phyloP scores from a whole-genome alignment of 2,329 filamentous ascomycete genomes.

The Bimuria novae-zelandiae region DNA sequence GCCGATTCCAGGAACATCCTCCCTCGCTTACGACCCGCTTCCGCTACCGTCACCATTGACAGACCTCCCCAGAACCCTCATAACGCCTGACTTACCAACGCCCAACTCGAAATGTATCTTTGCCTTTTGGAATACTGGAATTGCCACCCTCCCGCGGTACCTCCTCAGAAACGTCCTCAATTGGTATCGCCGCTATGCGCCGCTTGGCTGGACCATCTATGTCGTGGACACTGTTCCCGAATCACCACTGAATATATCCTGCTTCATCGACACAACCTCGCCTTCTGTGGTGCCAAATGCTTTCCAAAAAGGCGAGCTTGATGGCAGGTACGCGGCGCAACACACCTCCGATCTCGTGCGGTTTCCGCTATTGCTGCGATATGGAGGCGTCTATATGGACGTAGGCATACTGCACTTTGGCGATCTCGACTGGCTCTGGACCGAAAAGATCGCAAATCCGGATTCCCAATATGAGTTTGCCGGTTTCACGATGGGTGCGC shows the following conservation, averaged over 20 bases:
- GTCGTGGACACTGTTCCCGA: slow-evolving; percentile 53
- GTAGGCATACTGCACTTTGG: slow-evolving; percentile 63
- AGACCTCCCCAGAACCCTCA: slow-evolving; percentile 14
- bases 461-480: slow-evolving; percentile 50
- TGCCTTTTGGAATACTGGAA: slow-evolving; percentile 63
- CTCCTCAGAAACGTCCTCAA: slow-evolving; percentile 58
- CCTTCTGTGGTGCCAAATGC: slow-evolving; percentile 53
- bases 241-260: slow-evolving; percentile 55
- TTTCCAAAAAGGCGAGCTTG: slow-evolving; percentile 56
- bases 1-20: slow-evolving; percentile 16
- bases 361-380: slow-evolving; percentile 60
- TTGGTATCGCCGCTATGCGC: slow-evolving; percentile 59
- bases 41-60: slow-evolving; percentile 3
- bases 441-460: slow-evolving; percentile 53
- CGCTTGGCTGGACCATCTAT: slow-evolving; percentile 58
- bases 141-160: slow-evolving; percentile 56
- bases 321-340: slow-evolving; percentile 57
- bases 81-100: slow-evolving; percentile 41
- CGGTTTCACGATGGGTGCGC: slow-evolving; percentile 29
- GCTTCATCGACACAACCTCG: slow-evolving; percentile 55
- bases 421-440: slow-evolving; percentile 61
- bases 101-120: slow-evolving; percentile 59
- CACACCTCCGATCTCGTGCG: slow-evolving; percentile 64
- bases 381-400: slow-evolving; percentile 64
- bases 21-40: slow-evolving; percentile 4